Base-by-base conservation (phyloP, 441 rosid species). In the Mallotus japonicus region DNA sequence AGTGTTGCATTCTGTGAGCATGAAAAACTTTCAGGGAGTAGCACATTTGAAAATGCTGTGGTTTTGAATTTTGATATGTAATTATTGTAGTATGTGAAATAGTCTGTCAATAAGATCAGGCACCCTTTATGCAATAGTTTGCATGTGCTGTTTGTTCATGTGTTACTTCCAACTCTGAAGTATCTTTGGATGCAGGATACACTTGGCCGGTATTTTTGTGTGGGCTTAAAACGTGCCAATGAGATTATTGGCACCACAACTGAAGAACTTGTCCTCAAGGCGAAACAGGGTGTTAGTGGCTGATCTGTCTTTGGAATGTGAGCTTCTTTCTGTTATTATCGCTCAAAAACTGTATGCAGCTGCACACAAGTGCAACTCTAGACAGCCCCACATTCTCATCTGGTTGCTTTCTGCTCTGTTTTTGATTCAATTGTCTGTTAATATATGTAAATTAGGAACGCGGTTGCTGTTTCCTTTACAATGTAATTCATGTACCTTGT, bases 171-270 rank as follows among this genome's bases (percentile, higher is more conserved):
- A 24, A 74, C 53, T 58, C 28, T 60, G 1, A 67, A 24, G 9
- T 66, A 17, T 59, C 34, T 73, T 54, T 49, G 69, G 74, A 51
- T 67, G 42, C 85, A 91, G 97, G 99, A 95, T 79, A 77, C 90
- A 16, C 82, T 88, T 14, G 97, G 98, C 74, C 86, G 90, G 73
- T 95, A 83, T 80, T 87, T 70, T 76, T 89, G 92, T 70, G 89
- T 90, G 37, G 91, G 95, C 68, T 80, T 95, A 80, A 90, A 87
- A 80, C 93, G 93, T 34, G 95, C 98, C 8, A 95, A 95, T 54
- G 99, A 94, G 84, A 90, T 92, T 68, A 93, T 95, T 20, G 99
- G 99, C 63, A 90, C 90, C 47, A 95, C 97, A 55, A 95, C 97
- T 2, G 99, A 95, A 88, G 99, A 94, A 81, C 85, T 95, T 68